Conservation (phyloP, 148 eudicot species). For the Silene conica region DNA sequence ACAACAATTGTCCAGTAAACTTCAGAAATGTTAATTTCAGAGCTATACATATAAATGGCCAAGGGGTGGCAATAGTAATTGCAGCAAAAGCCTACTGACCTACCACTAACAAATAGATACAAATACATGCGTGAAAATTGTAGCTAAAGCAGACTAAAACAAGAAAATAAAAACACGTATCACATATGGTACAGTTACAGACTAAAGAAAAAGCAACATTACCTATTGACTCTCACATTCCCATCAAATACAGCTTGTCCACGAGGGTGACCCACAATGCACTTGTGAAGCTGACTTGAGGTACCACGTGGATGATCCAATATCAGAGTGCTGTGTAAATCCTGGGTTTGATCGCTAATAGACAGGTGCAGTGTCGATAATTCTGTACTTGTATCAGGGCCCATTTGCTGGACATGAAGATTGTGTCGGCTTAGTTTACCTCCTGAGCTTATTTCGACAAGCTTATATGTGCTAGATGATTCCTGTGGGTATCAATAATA, state of each 20-base stretch:
- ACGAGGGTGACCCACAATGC: slow-evolving; percentile 81
- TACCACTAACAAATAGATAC: no score
- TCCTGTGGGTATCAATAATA: slow-evolving; percentile 44
- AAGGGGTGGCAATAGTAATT: no score
- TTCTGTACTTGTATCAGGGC: slow-evolving; percentile 77
- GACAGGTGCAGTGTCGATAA: slow-evolving; percentile 81
- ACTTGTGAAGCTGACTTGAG: slow-evolving; percentile 88
- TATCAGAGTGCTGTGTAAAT: slow-evolving; percentile 74
- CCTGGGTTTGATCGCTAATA: slow-evolving; percentile 65
- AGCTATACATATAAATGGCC: no score
- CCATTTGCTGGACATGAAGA: slow-evolving; percentile 84
- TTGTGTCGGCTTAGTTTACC: slow-evolving; percentile 93
- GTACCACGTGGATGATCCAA: slow-evolving; percentile 85
- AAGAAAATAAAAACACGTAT: no score
- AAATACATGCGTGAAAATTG: no score
- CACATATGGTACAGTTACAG: neutral
- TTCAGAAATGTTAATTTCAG: no score
- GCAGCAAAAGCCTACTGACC: no score
- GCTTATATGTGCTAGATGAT: slow-evolving; percentile 75
- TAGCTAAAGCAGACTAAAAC: no score
- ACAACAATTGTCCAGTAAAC: no score
- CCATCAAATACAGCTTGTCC: slow-evolving; percentile 98
- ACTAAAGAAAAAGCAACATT: slow-evolving; percentile 3
- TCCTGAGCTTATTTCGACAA: slow-evolving; percentile 81
- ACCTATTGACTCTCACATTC: slow-evolving; percentile 86